Base-by-base conservation (phyloP, 345 rosid genomes). In the Murraya koenigii region DNA sequence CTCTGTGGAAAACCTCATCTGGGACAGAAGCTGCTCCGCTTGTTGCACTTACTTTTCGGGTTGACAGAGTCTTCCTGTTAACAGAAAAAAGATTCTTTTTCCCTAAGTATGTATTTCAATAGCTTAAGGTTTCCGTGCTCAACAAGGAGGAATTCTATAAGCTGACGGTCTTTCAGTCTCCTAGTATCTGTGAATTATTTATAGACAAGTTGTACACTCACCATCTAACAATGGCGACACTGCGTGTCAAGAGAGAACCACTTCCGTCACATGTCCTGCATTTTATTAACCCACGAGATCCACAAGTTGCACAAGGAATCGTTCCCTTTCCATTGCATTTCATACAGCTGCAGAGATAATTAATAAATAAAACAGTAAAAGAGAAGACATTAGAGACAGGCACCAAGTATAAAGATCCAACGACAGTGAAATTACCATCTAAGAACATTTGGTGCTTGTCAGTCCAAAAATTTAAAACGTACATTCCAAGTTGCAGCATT, bases 1-100 rank as follows among this genome's bases (percentile, higher is more conserved):
- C 98, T 85, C 88, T 84, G 82, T 94, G 91, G 85, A 91, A 96
- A 47, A 96, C 94, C 58, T 92, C 97, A 7, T 92, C 99, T 2
- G 98, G 98, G 54, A 96, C 99, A 0, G 98, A 96, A 22, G 94
- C 97, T 41, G 99, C 98, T 33, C 99, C 97, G 32, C 92, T 90
- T 7, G 95, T 89, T 59, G 98, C 94, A 59, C 93, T 86, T 38
- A 94, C 97, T 84, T 94, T 92, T 66, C 97, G 89, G 65, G 94
- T 88, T 13, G 95, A 88, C 25, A 92, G 80, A 5, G 94, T 92
- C 83, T 85, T 94, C 99, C 99, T 94, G 85, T 78, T 30, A 38
- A 60, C 47, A 77, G 64, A 69, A 70, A 58, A 39, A 70, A 19
- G 33, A 38, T 26, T 4, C 49, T 44, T 25, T 56, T 6, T n/a